Percentiles rank a stretch among this genome's conserved stretches.
Conservation (phyloP, 2,329 filamentous ascomycete genomes). For the Phyllosticta citrichinensis region DNA sequence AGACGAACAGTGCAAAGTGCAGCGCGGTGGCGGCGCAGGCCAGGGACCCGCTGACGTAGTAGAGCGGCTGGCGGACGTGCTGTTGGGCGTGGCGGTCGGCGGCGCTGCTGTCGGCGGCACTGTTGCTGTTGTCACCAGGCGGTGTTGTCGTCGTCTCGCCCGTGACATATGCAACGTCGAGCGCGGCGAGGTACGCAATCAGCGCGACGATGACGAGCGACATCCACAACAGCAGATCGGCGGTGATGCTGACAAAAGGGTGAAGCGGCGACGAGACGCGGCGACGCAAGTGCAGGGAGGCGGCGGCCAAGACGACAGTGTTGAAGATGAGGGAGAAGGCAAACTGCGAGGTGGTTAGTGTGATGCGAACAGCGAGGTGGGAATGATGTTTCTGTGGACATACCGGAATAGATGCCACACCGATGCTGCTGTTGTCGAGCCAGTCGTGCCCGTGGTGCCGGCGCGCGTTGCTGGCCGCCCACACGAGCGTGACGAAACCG, state of each 20-base stretch:
- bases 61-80: background rate
- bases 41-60: background rate
- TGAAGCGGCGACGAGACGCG: constrained; percentile 17
- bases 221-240: constrained; percentile 28
- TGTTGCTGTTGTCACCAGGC: constrained; percentile 11
- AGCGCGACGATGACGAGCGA: constrained; percentile 20
- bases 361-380: background rate
- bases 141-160: background rate
- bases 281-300: constrained; percentile 15
- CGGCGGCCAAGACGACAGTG: constrained; percentile 17
- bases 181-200: constrained; percentile 16
- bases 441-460: constrained; percentile 11
- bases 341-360: constrained; percentile 12
- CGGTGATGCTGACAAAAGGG: constrained; percentile 23
- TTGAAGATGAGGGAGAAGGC: constrained; percentile 22
- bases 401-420: constrained; percentile 22
- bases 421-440: constrained; percentile 12
- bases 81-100: background rate
- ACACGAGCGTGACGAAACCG: constrained; percentile 23
- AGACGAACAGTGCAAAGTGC: constrained; percentile 28
- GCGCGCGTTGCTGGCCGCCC: constrained; percentile 12
- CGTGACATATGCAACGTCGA: constrained; percentile 12
- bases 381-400: background rate
- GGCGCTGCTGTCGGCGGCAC: constrained; percentile 4
- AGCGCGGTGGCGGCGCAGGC: constrained; percentile 22